Evolutionary conservation across 2,329 filamentous ascomycete species (phyloP).

Genomic region (Hypoxylon sp.): DNA sequence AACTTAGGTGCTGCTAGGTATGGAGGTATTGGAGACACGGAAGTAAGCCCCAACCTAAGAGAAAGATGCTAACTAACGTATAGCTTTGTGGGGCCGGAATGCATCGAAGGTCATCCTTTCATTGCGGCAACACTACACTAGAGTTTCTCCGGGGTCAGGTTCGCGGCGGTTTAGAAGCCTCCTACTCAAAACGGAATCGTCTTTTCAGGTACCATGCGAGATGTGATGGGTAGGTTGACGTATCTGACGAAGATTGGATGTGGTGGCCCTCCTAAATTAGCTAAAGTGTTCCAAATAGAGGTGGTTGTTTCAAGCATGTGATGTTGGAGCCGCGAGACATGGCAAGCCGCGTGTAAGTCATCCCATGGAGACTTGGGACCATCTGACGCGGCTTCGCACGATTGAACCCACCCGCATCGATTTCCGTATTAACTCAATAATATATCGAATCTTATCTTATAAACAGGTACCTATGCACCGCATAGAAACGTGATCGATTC

Average conservation of each 20-base stretch:
- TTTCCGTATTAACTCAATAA: not conserved
- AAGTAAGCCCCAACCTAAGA: conserved; percentile 20
- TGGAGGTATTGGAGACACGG: conserved; percentile 4
- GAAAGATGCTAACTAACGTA: conserved; percentile 15
- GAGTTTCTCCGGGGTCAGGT: conserved; percentile 35
- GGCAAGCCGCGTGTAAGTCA: conserved; percentile 43
- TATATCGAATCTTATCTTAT: conserved; percentile 9
- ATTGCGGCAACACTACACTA: conserved; percentile 30
- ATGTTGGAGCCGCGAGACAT: conserved; percentile 50
- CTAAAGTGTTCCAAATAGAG: conserved; percentile 47
- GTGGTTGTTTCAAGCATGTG: conserved; percentile 49
- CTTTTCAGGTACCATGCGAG: conserved; percentile 50
- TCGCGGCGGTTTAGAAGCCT: conserved; percentile 39
- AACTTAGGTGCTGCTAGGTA: conserved; percentile 5
- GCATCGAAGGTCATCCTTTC: conserved; percentile 44
- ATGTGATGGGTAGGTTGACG: conserved; percentile 43
- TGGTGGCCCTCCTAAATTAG: conserved; percentile 43
- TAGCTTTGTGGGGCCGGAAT: conserved; percentile 31
- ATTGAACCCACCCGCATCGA: conserved; percentile 19
- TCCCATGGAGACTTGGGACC: conserved; percentile 29
- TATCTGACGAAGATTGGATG: conserved; percentile 47
- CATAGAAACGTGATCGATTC: conserved; percentile 8
- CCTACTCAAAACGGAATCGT: conserved; percentile 53
- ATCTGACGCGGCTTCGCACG: conserved; percentile 42
- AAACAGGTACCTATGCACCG: not conserved